These are phyloP conservation scores for Mycena venus DNA, from an alignment of 768 basidiomycete species.

Conservation along the genomic window DNA sequence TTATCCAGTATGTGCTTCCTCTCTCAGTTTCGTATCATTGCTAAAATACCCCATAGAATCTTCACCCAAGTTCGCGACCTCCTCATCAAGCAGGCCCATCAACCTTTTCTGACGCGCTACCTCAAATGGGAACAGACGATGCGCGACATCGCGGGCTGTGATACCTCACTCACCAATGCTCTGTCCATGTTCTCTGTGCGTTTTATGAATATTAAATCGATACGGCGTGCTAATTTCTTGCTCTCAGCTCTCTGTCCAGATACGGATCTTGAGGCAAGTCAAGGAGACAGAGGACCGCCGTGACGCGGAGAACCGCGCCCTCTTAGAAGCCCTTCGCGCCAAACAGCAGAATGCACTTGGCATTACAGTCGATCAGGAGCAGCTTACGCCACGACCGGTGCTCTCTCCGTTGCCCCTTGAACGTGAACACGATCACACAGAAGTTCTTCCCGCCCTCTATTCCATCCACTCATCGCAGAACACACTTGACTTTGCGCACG, in stretches of 20 bases:
- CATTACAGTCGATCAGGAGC: conserved; percentile 16
- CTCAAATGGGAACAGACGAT: conserved; percentile 73
- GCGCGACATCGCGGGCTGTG: conserved; percentile 62
- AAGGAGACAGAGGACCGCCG: conserved; percentile 53
- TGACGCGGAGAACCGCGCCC: conserved; percentile 48
- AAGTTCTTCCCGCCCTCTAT: conserved; percentile 40
- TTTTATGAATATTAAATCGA: conserved; percentile 38
- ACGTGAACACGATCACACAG: neutral
- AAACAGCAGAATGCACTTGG: conserved; percentile 20
- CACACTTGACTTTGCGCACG: conserved; percentile 61
- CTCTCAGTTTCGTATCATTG: neutral
- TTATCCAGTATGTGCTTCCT: conserved; percentile 53
- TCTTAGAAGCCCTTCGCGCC: conserved; percentile 50
- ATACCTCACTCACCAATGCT: conserved; percentile 66
- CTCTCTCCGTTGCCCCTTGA: neutral
- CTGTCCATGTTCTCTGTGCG: conserved; percentile 64
- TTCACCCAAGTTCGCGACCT: conserved; percentile 57
- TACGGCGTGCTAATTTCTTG: neutral
- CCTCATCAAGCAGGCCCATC: conserved; percentile 63
- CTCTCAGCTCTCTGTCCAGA: conserved; percentile 60
- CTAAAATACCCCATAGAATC: conserved; percentile 13
- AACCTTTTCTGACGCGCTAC: conserved; percentile 79
- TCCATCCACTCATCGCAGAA: conserved; percentile 54
- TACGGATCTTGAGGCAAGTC: conserved; percentile 66
- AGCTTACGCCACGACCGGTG: conserved; percentile 18